phyloP scores from a whole-genome alignment of 176 grass and related monocot genomes.

The Oryza brachyantha region DNA sequence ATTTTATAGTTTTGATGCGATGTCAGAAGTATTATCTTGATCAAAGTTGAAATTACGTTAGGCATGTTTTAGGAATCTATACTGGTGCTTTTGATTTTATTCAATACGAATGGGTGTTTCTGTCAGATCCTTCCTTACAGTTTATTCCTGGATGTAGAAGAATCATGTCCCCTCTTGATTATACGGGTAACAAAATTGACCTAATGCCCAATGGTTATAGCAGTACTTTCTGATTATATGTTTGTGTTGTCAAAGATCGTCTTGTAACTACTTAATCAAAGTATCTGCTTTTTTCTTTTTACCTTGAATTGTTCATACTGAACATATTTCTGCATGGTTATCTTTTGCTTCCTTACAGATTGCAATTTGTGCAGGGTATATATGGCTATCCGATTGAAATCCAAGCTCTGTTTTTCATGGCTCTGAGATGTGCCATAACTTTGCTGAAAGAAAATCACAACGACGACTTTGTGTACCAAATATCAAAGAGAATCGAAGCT shows the following conservation, averaged over 20 bases:
- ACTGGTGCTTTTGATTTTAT: not conserved
- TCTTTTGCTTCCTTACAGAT: constrained; percentile 2
- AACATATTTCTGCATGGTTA: constrained; percentile 1
- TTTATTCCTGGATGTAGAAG: no score
- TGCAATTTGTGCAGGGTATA: constrained; percentile 55
- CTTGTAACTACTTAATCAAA: constrained; percentile 3
- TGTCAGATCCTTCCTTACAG: no score
- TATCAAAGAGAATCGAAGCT: constrained; percentile 64
- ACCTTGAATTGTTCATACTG: not conserved
- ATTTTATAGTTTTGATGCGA: not conserved
- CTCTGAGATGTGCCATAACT: constrained; percentile 52
- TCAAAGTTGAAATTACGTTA: constrained; percentile 14
- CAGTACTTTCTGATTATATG: not conserved
- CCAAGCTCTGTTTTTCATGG: constrained; percentile 78
- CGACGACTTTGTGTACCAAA: constrained; percentile 46
- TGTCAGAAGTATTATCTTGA: constrained; percentile 9
- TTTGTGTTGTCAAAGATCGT: not conserved
- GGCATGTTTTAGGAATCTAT: not conserved
- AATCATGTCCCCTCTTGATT: not conserved
- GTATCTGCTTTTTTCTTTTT: constrained; percentile 1
- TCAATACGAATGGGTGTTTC: not conserved
- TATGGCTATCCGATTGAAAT: constrained; percentile 90
- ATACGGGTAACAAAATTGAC: not conserved
- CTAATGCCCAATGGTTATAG: not conserved
- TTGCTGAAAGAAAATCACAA: constrained; percentile 43